Base-by-base conservation (phyloP, 2,329 filamentous ascomycete genomes). In the Fusarium concolor region DNA sequence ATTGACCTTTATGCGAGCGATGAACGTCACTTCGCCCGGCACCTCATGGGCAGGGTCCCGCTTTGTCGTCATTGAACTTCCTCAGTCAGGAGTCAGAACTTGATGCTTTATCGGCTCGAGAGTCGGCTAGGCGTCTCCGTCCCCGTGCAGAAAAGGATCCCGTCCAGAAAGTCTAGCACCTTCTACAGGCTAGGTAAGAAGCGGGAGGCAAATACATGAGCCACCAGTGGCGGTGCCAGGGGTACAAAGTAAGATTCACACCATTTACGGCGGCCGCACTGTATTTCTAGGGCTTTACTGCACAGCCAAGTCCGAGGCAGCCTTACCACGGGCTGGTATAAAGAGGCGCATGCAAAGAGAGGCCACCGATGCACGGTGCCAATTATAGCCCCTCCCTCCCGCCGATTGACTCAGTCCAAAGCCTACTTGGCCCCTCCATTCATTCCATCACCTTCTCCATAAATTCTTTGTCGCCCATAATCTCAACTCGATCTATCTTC, bases 351-450 rank as follows among this genome's bases (percentile, higher is more conserved):
- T 47, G 35, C 31, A 54, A 6, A 28, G 41, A 54, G 67, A 70
- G 67, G 67, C 67, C 63, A 70, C 67, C 67, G 15, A 49, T 58
- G 55, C 67, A 68, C 63, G 49, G 67, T 70, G 67, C 38, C 62
- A 62, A 67, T 60, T 58, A 46, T 56, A 62, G 65, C 64, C n/a
- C n/a, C n/a, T n/a, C n/a, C n/a, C 72, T 67, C 68, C 70, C 71
- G 77, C 78, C 78, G 77, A 74, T 78, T 80, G 78, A 80, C 72
- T 80, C 77, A 79, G 72, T 71, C 70, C 57, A 31, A 52, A 20
- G 18, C 35, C 35, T 44, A 20, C 37, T 39, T 26, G 59, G 62
- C 61, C 60, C 74, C 71, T 71, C 71, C 63, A 74, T 64, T 65
- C 66, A 73, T 77, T 76, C 75, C 72, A 74, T 75, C 72, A 69